Percentiles rank a stretch among this genome's conserved stretches.
Conservation (phyloP, 371 early-diverging fungal species). For the Apophysomyces ossiformis region DNA sequence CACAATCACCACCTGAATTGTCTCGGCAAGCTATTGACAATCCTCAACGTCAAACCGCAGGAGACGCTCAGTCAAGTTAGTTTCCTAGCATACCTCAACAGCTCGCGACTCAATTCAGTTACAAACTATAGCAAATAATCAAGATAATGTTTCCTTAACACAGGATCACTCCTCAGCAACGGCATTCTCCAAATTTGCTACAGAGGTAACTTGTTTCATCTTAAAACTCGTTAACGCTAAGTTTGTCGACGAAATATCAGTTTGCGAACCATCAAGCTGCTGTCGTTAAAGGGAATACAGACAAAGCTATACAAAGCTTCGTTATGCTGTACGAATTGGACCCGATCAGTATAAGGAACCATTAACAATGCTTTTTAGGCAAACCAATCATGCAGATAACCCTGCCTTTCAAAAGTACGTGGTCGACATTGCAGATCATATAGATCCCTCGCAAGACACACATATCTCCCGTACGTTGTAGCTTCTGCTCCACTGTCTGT, state of each 20-base stretch:
- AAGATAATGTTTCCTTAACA: not conserved
- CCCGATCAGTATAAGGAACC: not conserved
- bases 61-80: not conserved
- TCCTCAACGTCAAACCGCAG: not conserved
- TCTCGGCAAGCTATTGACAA: not conserved
- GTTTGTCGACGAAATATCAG: conserved; percentile 1
- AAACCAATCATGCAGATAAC: conserved; percentile 40
- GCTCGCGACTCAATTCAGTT: not conserved
- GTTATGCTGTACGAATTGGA: conserved; percentile 25
- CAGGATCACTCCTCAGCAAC: not conserved
- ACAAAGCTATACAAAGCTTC: conserved; percentile 32
- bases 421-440: conserved; percentile 39
- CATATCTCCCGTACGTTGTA: conserved; percentile 35
- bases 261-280: conserved; percentile 17
- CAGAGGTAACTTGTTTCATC: not conserved
- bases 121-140: not conserved
- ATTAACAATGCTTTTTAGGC: conserved; percentile 21
- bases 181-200: not conserved
- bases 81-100: not conserved
- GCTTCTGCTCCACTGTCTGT: not conserved
- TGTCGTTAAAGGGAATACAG: conserved; percentile 21
- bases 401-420: conserved; percentile 40
- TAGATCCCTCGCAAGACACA: conserved; percentile 46
- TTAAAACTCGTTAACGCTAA: not conserved
- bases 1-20: not conserved